These are phyloP conservation scores for Fusarium ramigenum DNA, from an alignment of 2,329 filamentous ascomycete species.

Conservation along the genomic window DNA sequence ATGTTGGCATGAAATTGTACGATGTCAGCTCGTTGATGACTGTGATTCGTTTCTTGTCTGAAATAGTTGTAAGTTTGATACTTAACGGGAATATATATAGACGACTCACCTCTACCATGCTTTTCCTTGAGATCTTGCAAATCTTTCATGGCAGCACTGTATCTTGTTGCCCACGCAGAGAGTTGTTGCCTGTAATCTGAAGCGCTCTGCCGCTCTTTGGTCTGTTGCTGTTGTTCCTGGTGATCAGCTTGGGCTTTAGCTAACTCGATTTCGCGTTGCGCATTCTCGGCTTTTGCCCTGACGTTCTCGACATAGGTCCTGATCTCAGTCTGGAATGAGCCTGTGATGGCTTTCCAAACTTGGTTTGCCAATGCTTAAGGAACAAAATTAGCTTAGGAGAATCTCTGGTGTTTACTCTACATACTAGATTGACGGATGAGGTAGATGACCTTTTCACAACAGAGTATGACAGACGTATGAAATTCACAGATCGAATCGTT, in stretches of 20 bases:
- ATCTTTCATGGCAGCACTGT: background rate
- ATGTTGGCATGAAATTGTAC: conserved; percentile 3
- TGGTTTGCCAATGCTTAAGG: background rate
- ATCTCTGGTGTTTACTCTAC: fast-evolving
- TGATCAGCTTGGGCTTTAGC: conserved; percentile 7
- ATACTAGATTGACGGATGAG: background rate
- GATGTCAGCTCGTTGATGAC: conserved; percentile 5
- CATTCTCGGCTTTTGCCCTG: conserved; percentile 1
- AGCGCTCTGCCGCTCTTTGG: background rate
- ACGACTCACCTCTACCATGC: background rate
- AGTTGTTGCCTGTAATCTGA: background rate
- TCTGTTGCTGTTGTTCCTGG: background rate
- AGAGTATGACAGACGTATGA: conserved; percentile 3
- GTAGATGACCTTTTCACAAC: conserved; percentile 15
- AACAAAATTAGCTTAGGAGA: fast-evolving
- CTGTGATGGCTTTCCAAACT: conserved; percentile 2
- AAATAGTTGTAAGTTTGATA: fast-evolving
- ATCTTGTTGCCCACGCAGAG: background rate
- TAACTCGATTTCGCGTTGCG: background rate
- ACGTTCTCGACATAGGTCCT: conserved; percentile 1
- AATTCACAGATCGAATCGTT: conserved; percentile 1
- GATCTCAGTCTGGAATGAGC: conserved; percentile 19
- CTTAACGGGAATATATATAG: no score
- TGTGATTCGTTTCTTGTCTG: background rate
- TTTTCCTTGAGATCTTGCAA: background rate